Percentiles rank a stretch among this genome's conserved stretches.
Conservation (phyloP, 1,139 yeast species). For the Spathaspora sp. region DNA sequence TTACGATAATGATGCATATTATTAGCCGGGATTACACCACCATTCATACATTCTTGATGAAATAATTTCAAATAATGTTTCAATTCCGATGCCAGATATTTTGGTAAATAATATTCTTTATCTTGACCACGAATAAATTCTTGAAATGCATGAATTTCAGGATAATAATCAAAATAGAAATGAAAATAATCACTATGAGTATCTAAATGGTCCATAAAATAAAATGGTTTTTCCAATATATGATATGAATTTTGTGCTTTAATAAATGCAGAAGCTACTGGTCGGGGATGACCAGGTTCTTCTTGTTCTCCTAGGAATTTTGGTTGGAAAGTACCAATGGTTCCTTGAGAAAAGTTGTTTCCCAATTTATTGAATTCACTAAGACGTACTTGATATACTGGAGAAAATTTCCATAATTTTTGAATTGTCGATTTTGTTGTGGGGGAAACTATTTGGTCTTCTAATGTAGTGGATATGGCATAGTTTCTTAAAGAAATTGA, state of each 20-base stretch:
- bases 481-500: neutral
- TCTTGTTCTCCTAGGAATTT: neutral
- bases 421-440: neutral
- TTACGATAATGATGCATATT: neutral
- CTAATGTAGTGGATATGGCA: neutral
- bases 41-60: slow-evolving; percentile 1
- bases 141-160: slow-evolving; percentile 1
- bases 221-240: slow-evolving; percentile 3
- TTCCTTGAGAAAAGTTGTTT: neutral
- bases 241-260: slow-evolving; percentile 4
- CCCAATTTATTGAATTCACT: neutral
- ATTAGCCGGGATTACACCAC: neutral
- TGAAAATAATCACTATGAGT: neutral
- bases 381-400: neutral
- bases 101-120: slow-evolving; percentile 1
- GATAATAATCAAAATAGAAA: slow-evolving; percentile 2
- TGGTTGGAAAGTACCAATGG: neutral
- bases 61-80: slow-evolving; percentile 1
- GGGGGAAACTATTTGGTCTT: neutral
- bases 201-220: slow-evolving; percentile 2
- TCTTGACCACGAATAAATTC: neutral
- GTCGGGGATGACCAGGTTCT: neutral
- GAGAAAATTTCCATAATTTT: neutral
- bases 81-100: neutral
- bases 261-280: slow-evolving; percentile 1